Conservation (phyloP, 2,329 filamentous ascomycete genomes). For the Exophiala bonariae region DNA sequence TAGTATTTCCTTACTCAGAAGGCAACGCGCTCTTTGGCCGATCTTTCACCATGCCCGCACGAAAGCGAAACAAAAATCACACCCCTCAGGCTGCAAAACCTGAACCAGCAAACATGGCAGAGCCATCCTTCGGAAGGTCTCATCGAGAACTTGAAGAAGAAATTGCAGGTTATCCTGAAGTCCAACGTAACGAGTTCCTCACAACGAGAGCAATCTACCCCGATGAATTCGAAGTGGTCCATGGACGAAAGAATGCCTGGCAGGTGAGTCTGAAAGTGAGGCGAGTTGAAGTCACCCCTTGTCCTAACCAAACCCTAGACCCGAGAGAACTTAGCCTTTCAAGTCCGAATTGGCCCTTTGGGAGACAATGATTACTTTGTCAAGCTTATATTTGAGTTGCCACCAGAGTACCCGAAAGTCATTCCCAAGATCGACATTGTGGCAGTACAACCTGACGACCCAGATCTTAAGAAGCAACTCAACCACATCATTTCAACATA, state of each 20-base stretch:
- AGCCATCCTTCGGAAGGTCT: constrained; percentile 20
- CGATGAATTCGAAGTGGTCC: constrained; percentile 25
- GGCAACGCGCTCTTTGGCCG: constrained; percentile 3
- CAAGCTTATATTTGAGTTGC: constrained; percentile 28
- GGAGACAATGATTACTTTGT: constrained; percentile 24
- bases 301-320: constrained; percentile 9
- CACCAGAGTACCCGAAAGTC: constrained; percentile 27
- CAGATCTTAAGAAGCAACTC: constrained; percentile 16
- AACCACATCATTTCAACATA: constrained; percentile 19
- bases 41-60: constrained; percentile 18
- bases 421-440: constrained; percentile 24
- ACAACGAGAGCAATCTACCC: constrained; percentile 25
- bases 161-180: constrained; percentile 22
- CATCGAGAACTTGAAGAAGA: constrained; percentile 22
- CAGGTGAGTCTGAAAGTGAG: constrained; percentile 14
- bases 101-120: constrained; percentile 3
- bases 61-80: constrained; percentile 14
- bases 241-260: constrained; percentile 25
- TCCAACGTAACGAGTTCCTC: constrained; percentile 25
- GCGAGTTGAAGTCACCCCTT: neutral
- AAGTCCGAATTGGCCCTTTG: constrained; percentile 20
- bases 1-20: too few species aligned
- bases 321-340: constrained; percentile 25
- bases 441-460: constrained; percentile 22
- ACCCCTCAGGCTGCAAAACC: constrained; percentile 4